phyloP scores from a whole-genome alignment of 1,139 yeast species.

The Yamadazyma dushanensis region DNA sequence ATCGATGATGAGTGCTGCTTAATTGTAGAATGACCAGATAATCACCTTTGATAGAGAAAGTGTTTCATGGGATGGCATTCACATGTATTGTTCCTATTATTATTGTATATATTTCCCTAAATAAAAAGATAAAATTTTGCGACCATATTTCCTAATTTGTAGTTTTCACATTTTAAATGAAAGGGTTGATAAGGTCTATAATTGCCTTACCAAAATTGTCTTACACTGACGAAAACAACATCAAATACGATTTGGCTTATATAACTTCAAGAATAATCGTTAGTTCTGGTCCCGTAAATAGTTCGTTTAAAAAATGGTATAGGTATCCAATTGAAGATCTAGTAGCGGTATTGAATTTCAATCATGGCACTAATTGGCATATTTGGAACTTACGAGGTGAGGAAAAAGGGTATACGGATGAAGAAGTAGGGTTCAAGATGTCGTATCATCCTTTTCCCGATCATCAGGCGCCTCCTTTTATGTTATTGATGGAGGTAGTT shows the following conservation, averaged over 20 bases:
- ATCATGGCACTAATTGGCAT: conserved; percentile 64
- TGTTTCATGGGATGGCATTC: not conserved
- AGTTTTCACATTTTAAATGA: too few relatives aligned
- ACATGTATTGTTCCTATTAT: not conserved
- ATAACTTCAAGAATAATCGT: conserved; percentile 63
- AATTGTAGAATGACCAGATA: conserved; percentile 1
- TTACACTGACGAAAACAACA: conserved; percentile 5
- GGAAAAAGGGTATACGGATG: conserved; percentile 48
- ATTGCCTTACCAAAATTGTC: conserved; percentile 15
- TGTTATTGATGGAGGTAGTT: conserved; percentile 44
- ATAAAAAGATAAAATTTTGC: not conserved
- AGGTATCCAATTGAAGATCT: conserved; percentile 57
- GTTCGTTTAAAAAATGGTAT: conserved; percentile 45
- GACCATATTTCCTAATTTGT: not conserved
- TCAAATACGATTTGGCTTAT: conserved; percentile 59
- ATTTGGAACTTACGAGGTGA: conserved; percentile 75
- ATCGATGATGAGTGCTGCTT: conserved; percentile 14
- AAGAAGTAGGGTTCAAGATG: conserved; percentile 30
- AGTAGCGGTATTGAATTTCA: conserved; percentile 43
- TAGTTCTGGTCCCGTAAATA: conserved; percentile 69
- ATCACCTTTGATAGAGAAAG: conserved; percentile 1
- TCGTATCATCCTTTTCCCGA: conserved; percentile 64
- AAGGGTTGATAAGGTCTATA: conserved; percentile 17
- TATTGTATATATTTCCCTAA: conserved; percentile 1
- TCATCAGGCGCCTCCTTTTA: conserved; percentile 74